phyloP scores from a whole-genome alignment of 164 flowering plant genomes.

The Dillenia turbinata region DNA sequence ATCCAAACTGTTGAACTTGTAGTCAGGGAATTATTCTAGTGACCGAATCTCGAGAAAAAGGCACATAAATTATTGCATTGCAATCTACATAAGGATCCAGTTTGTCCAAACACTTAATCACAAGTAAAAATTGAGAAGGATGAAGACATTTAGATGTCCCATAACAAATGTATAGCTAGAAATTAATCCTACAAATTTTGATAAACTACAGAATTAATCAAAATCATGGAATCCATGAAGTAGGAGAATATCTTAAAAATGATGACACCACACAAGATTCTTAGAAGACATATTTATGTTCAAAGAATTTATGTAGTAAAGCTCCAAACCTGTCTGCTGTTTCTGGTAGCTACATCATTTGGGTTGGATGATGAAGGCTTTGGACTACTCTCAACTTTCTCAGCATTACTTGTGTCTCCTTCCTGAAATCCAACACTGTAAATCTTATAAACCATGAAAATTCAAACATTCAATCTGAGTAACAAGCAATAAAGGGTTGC shows the following conservation, averaged over 20 bases:
- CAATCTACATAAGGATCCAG: no score
- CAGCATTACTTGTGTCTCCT: conserved; percentile 3
- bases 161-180: no score
- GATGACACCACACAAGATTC: not conserved
- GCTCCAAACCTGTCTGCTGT: not conserved
- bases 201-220: no score
- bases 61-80: no score
- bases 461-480: not conserved
- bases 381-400: not conserved
- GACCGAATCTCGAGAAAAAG: no score
- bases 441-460: not conserved
- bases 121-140: no score
- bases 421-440: conserved; percentile 5
- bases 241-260: not conserved
- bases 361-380: not conserved
- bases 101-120: no score
- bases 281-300: not conserved
- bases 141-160: no score
- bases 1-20: no score
- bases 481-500: not conserved
- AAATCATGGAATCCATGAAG: not conserved
- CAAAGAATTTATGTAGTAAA: not conserved
- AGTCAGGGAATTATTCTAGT: no score
- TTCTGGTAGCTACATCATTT: not conserved
- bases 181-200: no score